Evolutionary conservation across 305 asterid genomes (phyloP).

Genomic region (Coffea humblotiana): DNA sequence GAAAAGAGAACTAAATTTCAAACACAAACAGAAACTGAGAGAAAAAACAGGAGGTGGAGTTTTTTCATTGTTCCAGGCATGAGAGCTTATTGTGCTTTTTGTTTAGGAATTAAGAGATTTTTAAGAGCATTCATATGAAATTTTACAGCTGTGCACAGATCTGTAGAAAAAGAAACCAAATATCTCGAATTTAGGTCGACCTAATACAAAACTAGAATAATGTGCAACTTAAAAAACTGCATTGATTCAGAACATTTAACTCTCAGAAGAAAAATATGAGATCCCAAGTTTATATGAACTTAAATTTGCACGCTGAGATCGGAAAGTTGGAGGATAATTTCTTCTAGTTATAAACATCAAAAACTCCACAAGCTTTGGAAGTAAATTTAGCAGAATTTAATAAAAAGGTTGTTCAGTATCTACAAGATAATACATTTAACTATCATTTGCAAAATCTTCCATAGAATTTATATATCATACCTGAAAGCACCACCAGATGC

Average conservation of each 20-base stretch:
- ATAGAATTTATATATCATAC: slow-evolving; percentile 31
- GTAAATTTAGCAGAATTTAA: background rate
- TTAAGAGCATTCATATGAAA: background rate
- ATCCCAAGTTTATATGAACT: background rate
- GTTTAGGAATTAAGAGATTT: background rate
- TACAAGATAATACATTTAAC: background rate
- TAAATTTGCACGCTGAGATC: background rate
- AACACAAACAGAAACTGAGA: background rate
- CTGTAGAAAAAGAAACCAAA: background rate
- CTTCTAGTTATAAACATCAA: background rate
- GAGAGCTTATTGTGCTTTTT: background rate
- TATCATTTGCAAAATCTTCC: background rate
- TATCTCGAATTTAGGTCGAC: background rate
- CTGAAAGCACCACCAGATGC: slow-evolving; percentile 99
- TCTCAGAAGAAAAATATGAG: background rate
- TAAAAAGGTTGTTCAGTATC: background rate
- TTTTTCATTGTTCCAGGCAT: background rate
- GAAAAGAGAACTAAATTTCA: background rate
- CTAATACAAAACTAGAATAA: background rate
- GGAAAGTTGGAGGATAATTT: background rate
- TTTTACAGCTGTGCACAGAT: background rate
- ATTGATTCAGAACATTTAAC: background rate
- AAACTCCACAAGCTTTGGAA: background rate
- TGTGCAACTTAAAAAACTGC: background rate
- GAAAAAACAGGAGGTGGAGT: background rate